Conservation (phyloP, 2,329 filamentous ascomycete genomes). For the Fusarium praegraminearum region DNA sequence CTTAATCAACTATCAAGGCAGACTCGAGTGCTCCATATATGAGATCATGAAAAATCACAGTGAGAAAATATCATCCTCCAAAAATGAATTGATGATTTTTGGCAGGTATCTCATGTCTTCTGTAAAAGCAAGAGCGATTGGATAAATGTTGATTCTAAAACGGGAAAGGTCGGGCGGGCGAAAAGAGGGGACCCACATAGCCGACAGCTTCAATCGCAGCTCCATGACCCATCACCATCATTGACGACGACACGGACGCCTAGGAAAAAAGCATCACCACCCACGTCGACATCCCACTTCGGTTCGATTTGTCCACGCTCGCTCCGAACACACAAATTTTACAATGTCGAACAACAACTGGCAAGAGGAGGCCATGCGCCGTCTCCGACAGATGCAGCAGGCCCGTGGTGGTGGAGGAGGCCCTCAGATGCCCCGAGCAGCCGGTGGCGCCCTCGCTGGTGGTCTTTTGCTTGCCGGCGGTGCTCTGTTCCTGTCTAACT, state of each 20-base stretch:
- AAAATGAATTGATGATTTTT: neutral
- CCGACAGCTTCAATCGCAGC: constrained; percentile 47
- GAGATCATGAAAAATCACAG: neutral
- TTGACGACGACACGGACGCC: constrained; percentile 35
- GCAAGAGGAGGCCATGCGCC: constrained; percentile 64
- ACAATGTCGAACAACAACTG: constrained; percentile 56
- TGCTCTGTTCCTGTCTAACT: constrained; percentile 66
- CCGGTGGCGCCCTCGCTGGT: constrained; percentile 56
- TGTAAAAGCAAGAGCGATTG: constrained; percentile 6
- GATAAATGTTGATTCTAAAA: constrained; percentile 13
- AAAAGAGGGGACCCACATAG: constrained; percentile 45
- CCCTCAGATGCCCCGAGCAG: constrained; percentile 57
- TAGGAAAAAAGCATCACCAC: constrained; percentile 31
- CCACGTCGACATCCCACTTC: constrained; percentile 28
- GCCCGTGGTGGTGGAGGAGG: constrained; percentile 58
- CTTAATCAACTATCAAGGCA: neutral
- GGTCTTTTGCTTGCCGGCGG: constrained; percentile 62
- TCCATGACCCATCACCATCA: constrained; percentile 42
- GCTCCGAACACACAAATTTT: constrained; percentile 11
- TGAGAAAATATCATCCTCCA: neutral
- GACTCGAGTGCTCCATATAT: neutral
- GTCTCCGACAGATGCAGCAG: constrained; percentile 63
- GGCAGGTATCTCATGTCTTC: neutral
- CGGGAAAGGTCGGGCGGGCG: constrained; percentile 41
- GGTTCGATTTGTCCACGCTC: constrained; percentile 23